phyloP scores from a whole-genome alignment of 345 rosid genomes.

The Pseudoturritis turrita region DNA sequence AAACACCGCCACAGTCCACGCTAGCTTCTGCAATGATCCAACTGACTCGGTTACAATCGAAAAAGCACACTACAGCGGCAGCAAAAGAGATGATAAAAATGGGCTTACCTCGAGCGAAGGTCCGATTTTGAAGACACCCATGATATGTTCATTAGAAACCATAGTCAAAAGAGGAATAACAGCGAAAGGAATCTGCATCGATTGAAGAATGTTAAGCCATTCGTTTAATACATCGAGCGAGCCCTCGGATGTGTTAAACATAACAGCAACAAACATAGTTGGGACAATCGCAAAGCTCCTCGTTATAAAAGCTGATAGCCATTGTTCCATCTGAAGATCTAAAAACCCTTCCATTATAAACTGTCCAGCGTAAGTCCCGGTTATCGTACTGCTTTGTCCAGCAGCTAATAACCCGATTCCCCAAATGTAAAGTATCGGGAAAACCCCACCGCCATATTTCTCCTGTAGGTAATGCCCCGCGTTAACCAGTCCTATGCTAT shows the following conservation, averaged over 20 bases:
- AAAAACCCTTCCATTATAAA: conserved; percentile 96
- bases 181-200: conserved; percentile 92
- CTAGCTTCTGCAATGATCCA: conserved; percentile 46
- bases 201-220: conserved; percentile 94
- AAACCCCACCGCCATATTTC: conserved; percentile 75
- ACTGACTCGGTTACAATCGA: not conserved
- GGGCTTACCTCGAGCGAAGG: conserved; percentile 61
- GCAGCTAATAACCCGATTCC: conserved; percentile 92
- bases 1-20: conserved; percentile 89
- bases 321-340: conserved; percentile 77
- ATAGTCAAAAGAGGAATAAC: conserved; percentile 86
- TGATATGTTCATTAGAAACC: conserved; percentile 75
- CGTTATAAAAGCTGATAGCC: conserved; percentile 82
- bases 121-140: conserved; percentile 79
- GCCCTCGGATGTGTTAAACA: conserved; percentile 72
- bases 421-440: conserved; percentile 90
- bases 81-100: not conserved
- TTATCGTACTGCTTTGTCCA: conserved; percentile 93
- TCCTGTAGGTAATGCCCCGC: conserved; percentile 82
- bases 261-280: conserved; percentile 69
- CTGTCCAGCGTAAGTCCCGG: conserved; percentile 96
- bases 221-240: conserved; percentile 77
- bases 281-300: conserved; percentile 89
- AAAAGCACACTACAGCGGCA: not conserved
- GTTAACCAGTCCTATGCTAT: conserved; percentile 67